Evolutionary conservation across 2,329 filamentous ascomycete genomes (phyloP), one percentile per base, ranked within the genome.

Genomic region (Sarocladium kiliense): DNA sequence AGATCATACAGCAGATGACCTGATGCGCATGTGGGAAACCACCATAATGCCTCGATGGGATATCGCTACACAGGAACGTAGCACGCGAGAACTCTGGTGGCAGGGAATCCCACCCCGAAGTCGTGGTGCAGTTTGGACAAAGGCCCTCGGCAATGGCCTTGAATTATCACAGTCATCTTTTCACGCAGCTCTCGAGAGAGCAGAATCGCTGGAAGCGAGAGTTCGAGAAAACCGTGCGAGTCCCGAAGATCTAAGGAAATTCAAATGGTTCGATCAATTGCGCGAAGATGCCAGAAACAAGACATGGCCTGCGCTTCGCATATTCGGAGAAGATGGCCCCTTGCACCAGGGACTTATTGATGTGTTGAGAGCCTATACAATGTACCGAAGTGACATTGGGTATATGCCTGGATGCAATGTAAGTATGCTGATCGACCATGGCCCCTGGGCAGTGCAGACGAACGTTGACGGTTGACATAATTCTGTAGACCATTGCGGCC

Each of bases 361-460:
- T 65, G 82, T 94, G 10, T 76, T 93, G 58, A 85, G 85, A 63
- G 90, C 89, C 6, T 93, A 93, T 69, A 79, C 85, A 55, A 88
- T 91, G 81, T 94, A 94, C 70, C 81, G 89, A 58, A 87, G 85
- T 61, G 89, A 94, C 65, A 87, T 93, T 63, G 88, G 89, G 59
- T 91, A 91, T 64, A 79, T 89, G 56, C 78, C 80, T 58, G 88
- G 88, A 54, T 88, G 86, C 61, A 88, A 91, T 65, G 85, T 89
- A 69, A 77, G 86, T 77, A 50, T 26, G n/a, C 27, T 26, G 54
- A 23, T 44, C 12, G 30, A 32, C n/a, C n/a, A n/a, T n/a, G n/a
- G n/a, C 53, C 42, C 19, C 16, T 44, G 39, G 25, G 19, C 42
- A 47, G 16, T 26, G 18, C 7, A 5, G 25, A 6, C 44, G 10